A percentile compares a stretch with the other conserved stretches of the same genome.
Conservation (phyloP, 192 early-diverging fungal species). For the Linnemannia zychae region DNA sequence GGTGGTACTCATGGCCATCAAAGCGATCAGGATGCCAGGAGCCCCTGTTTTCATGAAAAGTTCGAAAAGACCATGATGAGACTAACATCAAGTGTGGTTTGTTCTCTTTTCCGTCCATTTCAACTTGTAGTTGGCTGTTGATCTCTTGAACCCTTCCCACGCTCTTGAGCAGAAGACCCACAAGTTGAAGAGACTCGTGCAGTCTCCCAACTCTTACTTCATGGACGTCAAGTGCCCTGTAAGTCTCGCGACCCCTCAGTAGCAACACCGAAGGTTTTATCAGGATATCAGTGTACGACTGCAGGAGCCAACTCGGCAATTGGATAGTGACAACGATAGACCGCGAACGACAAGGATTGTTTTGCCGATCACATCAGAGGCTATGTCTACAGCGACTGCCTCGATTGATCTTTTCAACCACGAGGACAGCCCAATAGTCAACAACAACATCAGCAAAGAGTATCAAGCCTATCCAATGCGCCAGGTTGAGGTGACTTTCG, state of each 20-base stretch:
- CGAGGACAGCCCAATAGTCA: not conserved
- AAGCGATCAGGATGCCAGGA: not conserved
- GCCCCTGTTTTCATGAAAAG: not conserved
- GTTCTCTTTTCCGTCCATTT: not conserved
- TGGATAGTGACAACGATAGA: not conserved
- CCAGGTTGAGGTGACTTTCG: not conserved
- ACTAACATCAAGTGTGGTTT: slow-evolving; percentile 38
- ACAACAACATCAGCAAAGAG: not conserved
- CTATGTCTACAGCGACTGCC: not conserved
- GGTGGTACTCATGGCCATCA: not conserved
- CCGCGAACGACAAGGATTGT: not conserved
- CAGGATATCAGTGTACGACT: too few species aligned
- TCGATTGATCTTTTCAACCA: not conserved
- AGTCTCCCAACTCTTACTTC: slow-evolving; percentile 97
- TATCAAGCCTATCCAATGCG: not conserved
- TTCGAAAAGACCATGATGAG: slow-evolving; percentile 6
- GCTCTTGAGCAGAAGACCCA: slow-evolving; percentile 80
- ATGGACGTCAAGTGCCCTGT: slow-evolving; percentile 97
- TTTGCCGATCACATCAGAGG: not conserved
- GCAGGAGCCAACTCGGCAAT: not conserved
- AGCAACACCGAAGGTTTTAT: not conserved
- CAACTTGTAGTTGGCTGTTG: slow-evolving; percentile 82
- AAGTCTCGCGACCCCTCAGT: slow-evolving; percentile 21
- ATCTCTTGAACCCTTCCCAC: slow-evolving; percentile 92
- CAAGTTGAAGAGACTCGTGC: slow-evolving; percentile 95